Evolutionary conservation across 169 alveolate species (phyloP).

Genomic region (Eimeria falciformis): DNA sequence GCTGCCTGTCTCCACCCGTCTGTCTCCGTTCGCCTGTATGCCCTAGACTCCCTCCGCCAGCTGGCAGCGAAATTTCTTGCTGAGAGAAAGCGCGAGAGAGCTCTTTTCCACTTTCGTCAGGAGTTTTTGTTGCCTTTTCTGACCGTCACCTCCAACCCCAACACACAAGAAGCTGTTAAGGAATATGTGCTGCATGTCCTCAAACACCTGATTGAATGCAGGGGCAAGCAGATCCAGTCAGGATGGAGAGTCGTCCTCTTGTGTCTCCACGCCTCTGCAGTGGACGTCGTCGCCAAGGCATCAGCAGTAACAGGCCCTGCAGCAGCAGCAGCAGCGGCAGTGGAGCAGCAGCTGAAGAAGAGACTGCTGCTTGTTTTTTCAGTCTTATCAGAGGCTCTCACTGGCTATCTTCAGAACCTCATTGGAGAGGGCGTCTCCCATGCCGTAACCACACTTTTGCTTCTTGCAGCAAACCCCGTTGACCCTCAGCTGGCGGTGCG

Average conservation of each 20-base stretch:
- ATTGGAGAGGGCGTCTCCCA: background rate
- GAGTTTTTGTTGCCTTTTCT: background rate
- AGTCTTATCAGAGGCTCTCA: background rate
- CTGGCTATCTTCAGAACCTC: background rate
- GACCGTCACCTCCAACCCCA: background rate
- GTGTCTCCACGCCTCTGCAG: background rate
- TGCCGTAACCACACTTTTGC: background rate
- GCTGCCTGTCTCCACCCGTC: constrained; percentile 69
- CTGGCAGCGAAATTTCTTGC: constrained; percentile 80
- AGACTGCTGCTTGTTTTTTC: constrained; percentile 3
- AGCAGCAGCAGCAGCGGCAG: background rate
- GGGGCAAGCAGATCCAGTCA: background rate
- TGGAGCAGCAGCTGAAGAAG: background rate
- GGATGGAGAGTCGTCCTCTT: background rate
- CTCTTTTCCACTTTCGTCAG: background rate
- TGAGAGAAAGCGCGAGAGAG: background rate
- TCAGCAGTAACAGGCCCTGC: background rate
- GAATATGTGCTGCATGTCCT: background rate
- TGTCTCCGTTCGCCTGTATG: constrained; percentile 83
- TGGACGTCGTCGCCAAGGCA: background rate
- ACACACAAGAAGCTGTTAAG: constrained; percentile 16
- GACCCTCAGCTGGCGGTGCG: constrained; percentile 15
- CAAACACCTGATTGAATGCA: background rate
- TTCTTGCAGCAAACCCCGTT: constrained; percentile 9
- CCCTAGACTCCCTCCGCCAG: constrained; percentile 91